Percentiles rank a stretch among this genome's conserved stretches.
Evolutionary conservation across 2,329 filamentous ascomycete species (phyloP).

Genomic region (Aspergillus ochraceoroseus): DNA sequence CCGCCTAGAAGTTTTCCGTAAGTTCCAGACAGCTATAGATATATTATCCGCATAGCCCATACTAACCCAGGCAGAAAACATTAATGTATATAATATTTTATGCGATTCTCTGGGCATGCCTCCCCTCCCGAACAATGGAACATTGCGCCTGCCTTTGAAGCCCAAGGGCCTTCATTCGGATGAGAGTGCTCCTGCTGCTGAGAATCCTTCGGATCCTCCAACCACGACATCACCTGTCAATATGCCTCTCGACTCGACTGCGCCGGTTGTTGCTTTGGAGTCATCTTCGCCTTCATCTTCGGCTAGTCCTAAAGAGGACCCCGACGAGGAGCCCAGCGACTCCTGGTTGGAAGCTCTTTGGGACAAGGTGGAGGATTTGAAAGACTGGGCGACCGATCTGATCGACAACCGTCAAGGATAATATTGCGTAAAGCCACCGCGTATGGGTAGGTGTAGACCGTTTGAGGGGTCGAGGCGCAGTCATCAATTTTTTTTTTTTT

Average conservation of each 20-base stretch:
- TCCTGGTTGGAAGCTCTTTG: constrained; percentile 35
- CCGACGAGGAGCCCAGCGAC: constrained; percentile 15
- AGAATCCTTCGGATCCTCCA: constrained; percentile 34
- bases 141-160: constrained; percentile 53
- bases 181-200: constrained; percentile 29
- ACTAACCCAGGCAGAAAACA: constrained; percentile 63
- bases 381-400: constrained; percentile 36
- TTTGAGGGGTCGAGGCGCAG: neutral
- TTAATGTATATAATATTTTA: constrained; percentile 88
- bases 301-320: constrained; percentile 12
- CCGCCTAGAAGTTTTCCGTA: constrained; percentile 74
- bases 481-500: neutral
- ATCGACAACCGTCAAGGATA: constrained; percentile 31
- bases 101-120: constrained; percentile 76
- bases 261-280: neutral
- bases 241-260: neutral
- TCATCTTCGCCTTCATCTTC: neutral
- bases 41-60: neutral
- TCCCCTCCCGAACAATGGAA: constrained; percentile 81
- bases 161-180: constrained; percentile 46
- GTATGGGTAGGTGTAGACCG: neutral
- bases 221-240: constrained; percentile 10
- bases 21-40: constrained; percentile 35
- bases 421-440: constrained; percentile 17
- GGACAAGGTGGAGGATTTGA: constrained; percentile 33